phyloP scores from a whole-genome alignment of 192 early-diverging fungal species.

The Entrophospora sp. region DNA sequence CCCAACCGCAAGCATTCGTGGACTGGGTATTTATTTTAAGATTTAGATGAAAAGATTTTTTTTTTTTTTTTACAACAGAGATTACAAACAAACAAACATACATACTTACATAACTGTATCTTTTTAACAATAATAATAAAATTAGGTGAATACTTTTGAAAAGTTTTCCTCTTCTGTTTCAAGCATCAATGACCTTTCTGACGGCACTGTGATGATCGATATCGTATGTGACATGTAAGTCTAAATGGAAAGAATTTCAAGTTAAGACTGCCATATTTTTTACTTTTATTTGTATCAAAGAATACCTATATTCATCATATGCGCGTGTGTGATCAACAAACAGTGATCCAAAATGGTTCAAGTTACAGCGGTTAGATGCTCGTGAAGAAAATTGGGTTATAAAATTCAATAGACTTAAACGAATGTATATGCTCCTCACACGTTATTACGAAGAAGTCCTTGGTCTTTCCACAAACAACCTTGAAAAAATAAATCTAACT shows the following conservation, averaged over 20 bases:
- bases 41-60: too few species aligned
- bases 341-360: constrained; percentile 92
- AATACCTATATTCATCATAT: neutral
- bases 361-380: constrained; percentile 56
- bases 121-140: neutral
- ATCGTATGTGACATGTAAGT: constrained; percentile 78
- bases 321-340: constrained; percentile 24
- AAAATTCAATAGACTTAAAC: constrained; percentile 88
- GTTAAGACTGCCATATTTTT: neutral
- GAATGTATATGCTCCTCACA: constrained; percentile 74
- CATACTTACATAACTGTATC: too few species aligned
- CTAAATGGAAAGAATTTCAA: neutral
- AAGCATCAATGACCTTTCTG: constrained; percentile 59
- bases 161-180: constrained; percentile 35
- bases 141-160: constrained; percentile 58
- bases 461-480: constrained; percentile 48
- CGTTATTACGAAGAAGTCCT: constrained; percentile 84
- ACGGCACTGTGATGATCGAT: constrained; percentile 75
- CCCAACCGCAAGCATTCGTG: too few species aligned
- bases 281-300: neutral
- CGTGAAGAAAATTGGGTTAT: constrained; percentile 92
- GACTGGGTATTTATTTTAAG: too few species aligned
- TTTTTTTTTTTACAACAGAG: too few species aligned
- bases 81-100: too few species aligned
- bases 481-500: constrained; percentile 69